These are phyloP conservation scores for Bipolaris sorokiniana DNA, from an alignment of 2,329 filamentous ascomycete genomes.

Conservation along the genomic window DNA sequence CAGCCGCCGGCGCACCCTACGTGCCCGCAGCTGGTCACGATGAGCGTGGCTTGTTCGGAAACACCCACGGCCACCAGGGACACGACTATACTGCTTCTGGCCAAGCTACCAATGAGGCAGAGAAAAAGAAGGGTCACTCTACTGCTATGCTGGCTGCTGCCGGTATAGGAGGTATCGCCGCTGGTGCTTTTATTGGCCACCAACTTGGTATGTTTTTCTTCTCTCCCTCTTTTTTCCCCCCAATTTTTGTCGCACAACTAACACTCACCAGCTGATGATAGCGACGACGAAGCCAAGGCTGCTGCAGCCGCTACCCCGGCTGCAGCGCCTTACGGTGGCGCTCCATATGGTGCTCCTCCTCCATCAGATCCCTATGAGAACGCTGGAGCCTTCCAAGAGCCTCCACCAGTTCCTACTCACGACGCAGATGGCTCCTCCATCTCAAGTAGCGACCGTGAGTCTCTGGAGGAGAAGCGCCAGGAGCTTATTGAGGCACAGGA, in stretches of 20 bases:
- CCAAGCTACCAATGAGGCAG: conserved; percentile 32
- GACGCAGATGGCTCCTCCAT: conserved; percentile 51
- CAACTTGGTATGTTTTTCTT: conserved; percentile 57
- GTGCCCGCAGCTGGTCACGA: conserved; percentile 30
- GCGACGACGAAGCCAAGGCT: conserved; percentile 39
- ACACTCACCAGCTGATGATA: conserved; percentile 32
- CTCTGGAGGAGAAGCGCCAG: conserved; percentile 60
- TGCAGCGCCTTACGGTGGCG: conserved; percentile 23
- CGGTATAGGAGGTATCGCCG: conserved; percentile 65
- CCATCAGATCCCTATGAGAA: conserved; percentile 25
- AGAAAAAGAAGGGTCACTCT: conserved; percentile 50
- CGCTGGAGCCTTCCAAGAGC: conserved; percentile 27
- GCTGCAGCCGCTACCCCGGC: conserved; percentile 18
- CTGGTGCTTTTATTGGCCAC: conserved; percentile 63
- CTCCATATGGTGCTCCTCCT: conserved; percentile 19
- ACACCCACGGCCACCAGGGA: conserved; percentile 35
- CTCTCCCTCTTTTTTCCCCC: not conserved
- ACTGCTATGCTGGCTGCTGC: conserved; percentile 61
- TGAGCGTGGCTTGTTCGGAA: conserved; percentile 39
- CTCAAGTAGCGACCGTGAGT: conserved; percentile 48
- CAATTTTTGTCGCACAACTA: conserved; percentile 8
- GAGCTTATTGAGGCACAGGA: conserved; percentile 61
- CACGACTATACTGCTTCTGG: conserved; percentile 34
- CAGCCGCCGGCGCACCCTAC: conserved; percentile 36
- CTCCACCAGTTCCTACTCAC: conserved; percentile 49